phyloP scores from a whole-genome alignment of 2,329 filamentous ascomycete genomes.

The Diaporthe citrichinensis region DNA sequence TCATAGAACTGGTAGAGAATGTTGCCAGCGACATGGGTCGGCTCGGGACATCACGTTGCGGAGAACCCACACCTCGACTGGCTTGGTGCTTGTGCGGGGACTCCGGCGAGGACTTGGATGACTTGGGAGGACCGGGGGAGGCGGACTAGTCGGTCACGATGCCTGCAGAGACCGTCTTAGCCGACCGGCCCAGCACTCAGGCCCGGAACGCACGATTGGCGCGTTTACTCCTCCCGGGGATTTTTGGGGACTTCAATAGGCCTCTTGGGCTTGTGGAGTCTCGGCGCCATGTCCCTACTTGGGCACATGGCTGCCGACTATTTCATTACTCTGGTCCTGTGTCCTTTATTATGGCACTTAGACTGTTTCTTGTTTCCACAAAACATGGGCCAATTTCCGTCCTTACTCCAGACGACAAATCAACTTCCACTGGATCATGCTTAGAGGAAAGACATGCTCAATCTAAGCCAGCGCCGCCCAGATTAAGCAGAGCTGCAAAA shows the following conservation, averaged over 20 bases:
- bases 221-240: constrained; percentile 7
- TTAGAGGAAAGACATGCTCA: not conserved
- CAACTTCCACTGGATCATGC: not conserved
- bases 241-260: constrained; percentile 44
- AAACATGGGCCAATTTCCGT: not conserved
- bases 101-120: not conserved
- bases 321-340: not conserved
- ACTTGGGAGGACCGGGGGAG: not conserved
- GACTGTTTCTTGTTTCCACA: not conserved
- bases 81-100: constrained; percentile 13
- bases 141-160: constrained; percentile 20
- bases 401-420: not conserved
- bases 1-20: not conserved
- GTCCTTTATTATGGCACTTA: not conserved
- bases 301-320: not conserved
- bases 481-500: not conserved
- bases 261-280: constrained; percentile 7
- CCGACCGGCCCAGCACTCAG: not conserved
- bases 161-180: constrained; percentile 5
- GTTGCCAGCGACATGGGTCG: not conserved
- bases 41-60: constrained; percentile 20
- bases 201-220: constrained; percentile 16
- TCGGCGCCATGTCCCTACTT: not conserved
- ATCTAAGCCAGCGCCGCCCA: not conserved
- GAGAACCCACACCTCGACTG: constrained; percentile 21